Evolutionary conservation across 2,329 filamentous ascomycete species (phyloP).

Genomic region (Penicillium sp.): DNA sequence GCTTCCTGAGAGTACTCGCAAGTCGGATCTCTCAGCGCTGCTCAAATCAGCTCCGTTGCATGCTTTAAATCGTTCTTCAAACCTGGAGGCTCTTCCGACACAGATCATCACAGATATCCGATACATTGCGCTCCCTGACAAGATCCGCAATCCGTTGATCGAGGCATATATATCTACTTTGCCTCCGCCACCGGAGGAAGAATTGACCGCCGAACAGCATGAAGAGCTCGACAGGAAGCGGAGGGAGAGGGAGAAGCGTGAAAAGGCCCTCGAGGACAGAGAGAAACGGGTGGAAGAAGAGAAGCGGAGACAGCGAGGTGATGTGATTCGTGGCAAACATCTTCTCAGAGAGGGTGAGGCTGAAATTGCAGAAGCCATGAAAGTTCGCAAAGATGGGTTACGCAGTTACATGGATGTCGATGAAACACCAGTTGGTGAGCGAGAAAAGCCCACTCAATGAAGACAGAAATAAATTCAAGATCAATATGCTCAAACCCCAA

Average conservation of each 20-base stretch:
- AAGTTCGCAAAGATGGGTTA: slow-evolving; percentile 42
- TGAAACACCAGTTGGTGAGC: slow-evolving; percentile 8
- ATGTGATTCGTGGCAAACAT: slow-evolving; percentile 41
- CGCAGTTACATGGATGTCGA: slow-evolving; percentile 40
- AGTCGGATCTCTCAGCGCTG: slow-evolving; percentile 46
- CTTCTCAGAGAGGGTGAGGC: slow-evolving; percentile 45
- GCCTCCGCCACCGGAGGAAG: slow-evolving; percentile 37
- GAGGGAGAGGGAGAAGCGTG: slow-evolving; percentile 44
- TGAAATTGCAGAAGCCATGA: slow-evolving; percentile 46
- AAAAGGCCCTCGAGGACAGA: slow-evolving; percentile 44
- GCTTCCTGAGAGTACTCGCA: slow-evolving; percentile 44
- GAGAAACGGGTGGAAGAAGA: slow-evolving; percentile 45
- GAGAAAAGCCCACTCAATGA: slow-evolving; percentile 11
- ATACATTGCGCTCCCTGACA: slow-evolving; percentile 42
- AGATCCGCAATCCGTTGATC: slow-evolving; percentile 42
- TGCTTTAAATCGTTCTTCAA: slow-evolving; percentile 41
- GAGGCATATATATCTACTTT: slow-evolving; percentile 46
- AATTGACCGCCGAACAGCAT: slow-evolving; percentile 39
- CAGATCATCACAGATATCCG: slow-evolving; percentile 45
- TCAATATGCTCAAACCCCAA: neutral
- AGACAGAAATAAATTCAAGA: neutral
- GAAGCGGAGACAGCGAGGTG: slow-evolving; percentile 40
- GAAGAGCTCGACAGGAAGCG: slow-evolving; percentile 38
- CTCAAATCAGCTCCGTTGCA: slow-evolving; percentile 45
- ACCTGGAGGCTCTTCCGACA: slow-evolving; percentile 39